Evolutionary conservation across 495 filamentous ascomycete genomes (phyloP), one percentile per base, ranked within the genome.

Genomic region (Aspergillus sclerotioniger): DNA sequence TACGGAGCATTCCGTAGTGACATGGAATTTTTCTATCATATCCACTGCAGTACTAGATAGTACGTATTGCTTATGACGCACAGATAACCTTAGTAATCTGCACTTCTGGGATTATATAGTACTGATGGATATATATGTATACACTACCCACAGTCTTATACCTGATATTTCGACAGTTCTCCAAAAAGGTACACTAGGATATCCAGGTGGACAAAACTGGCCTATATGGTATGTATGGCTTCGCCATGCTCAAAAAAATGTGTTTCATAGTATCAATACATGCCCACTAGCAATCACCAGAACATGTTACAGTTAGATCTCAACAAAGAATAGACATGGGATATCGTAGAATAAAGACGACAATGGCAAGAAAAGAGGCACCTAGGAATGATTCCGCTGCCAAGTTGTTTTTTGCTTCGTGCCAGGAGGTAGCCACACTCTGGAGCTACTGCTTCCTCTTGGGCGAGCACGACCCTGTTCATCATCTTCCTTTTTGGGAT

Each of bases 351-450:
- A 51, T n/a, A 56, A 19, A 33, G 13, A 25, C 3, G 15, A 48
- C 28, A 50, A 63, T 58, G 32, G 39, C 65, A 35, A 58, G 47
- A 8, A 32, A 28, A 58, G 6, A 44, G 12, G 37, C 46, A 51
- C 58, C 64, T 20, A 66, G 45, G 74, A 67, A 51, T 82, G 87
- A 50, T 74, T 77, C n/a, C 71, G 67, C 48, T 82, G 80, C 91
- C 91, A 94, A 0, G 88, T 93, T 53, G 90, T 86, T 62, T 95
- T 88, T 67, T 91, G 87, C 55, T 81, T 89, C 41, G 89, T 91
- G 3, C 90, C 88, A 4, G 83, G 84, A 12, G 87, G 82, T 15
- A 91, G 67, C 86, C 88, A 91, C 37, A 77, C 64, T 9, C 70
- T 76, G 37, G 80, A 76, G 62, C 79, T 82, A 68, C 84, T 90